Evolutionary conservation across 176 grass and related monocot genomes (phyloP).

Genomic region (Oryza australiensis): DNA sequence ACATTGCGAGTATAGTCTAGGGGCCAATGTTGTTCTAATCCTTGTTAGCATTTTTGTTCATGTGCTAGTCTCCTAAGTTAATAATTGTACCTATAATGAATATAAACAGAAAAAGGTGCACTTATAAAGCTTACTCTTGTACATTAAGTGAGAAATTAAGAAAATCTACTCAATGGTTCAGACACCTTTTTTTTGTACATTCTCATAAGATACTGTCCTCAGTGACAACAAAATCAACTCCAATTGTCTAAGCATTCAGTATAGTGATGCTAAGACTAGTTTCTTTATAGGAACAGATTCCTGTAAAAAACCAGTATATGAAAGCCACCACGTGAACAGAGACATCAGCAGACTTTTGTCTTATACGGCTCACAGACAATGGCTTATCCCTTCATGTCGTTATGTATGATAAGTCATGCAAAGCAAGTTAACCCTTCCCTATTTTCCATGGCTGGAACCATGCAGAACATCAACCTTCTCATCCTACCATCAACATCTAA

Average conservation of each 20-base stretch:
- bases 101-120: not conserved
- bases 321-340: not conserved
- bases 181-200: not conserved
- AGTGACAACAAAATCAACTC: not conserved
- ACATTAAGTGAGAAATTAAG: constrained; percentile 11
- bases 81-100: not conserved
- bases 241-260: not conserved
- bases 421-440: not conserved
- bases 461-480: not conserved
- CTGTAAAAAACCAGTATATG: not conserved
- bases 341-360: not conserved
- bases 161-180: not conserved
- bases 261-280: not conserved
- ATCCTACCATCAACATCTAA: not conserved
- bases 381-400: not conserved
- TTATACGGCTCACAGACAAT: not conserved
- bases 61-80: constrained; percentile 12
- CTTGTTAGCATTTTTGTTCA: constrained; percentile 15
- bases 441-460: not conserved
- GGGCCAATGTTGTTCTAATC: constrained; percentile 16
- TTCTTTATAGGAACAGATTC: not conserved
- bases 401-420: not conserved
- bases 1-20: not conserved
- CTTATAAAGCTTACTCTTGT: constrained; percentile 3
- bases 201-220: not conserved